phyloP scores from a whole-genome alignment of 2,329 filamentous ascomycete species.

The Cladophialophora carrionii region DNA sequence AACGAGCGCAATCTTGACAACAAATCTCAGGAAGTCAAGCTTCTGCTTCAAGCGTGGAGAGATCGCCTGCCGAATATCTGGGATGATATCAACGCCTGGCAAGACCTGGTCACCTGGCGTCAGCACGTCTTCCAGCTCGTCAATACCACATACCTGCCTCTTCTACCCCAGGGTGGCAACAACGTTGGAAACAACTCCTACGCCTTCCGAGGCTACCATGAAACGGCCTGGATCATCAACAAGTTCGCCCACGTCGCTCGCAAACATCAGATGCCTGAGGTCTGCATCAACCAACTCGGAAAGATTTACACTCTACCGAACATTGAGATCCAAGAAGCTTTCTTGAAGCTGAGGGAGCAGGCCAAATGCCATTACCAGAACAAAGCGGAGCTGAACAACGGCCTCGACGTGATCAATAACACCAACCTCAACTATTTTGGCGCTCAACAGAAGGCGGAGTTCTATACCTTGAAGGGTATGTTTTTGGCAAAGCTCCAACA shows the following conservation, averaged over 20 bases:
- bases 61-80: conserved; percentile 95
- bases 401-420: conserved; percentile 98
- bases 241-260: conserved; percentile 95
- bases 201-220: conserved; percentile 95
- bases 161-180: conserved; percentile 73
- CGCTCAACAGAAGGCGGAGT: conserved; percentile 93
- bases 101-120: conserved; percentile 98
- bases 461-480: conserved; percentile 99
- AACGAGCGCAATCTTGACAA: conserved; percentile 83
- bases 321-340: conserved; percentile 99
- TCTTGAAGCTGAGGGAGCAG: conserved; percentile 97
- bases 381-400: conserved; percentile 84
- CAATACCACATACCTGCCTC: conserved; percentile 85
- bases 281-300: conserved; percentile 95
- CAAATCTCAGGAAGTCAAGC: conserved; percentile 93
- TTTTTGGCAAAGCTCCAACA: conserved; percentile 93
- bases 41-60: conserved; percentile 91
- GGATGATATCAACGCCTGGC: conserved; percentile 99
- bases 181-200: conserved; percentile 89
- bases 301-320: conserved; percentile 98
- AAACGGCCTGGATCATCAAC: conserved; percentile 99
- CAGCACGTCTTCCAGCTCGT: conserved; percentile 99
- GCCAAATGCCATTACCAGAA: conserved; percentile 99
- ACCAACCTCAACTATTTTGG: conserved; percentile 99
- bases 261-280: conserved; percentile 94